Evolutionary conservation across 495 filamentous ascomycete genomes (phyloP).

Genomic region (Aspergillus affinis): DNA sequence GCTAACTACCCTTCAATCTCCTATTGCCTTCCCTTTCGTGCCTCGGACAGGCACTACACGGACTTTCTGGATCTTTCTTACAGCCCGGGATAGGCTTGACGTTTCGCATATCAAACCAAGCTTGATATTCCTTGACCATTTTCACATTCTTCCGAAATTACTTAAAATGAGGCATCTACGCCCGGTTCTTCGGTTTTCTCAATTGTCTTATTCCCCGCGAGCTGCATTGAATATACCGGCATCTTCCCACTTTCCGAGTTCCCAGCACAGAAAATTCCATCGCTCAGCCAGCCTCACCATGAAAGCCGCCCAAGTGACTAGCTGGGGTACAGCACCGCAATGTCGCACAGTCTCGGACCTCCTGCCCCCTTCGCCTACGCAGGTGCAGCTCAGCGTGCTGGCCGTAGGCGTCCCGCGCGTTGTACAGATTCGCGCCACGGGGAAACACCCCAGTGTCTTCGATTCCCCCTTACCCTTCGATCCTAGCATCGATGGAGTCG

Average conservation of each 20-base stretch:
- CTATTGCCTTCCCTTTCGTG: too few species aligned
- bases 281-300: background rate
- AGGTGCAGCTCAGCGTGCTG: conserved; percentile 7
- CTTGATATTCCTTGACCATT: background rate
- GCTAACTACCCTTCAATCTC: too few species aligned
- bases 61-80: too few species aligned
- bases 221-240: background rate
- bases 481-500: conserved; percentile 14
- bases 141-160: background rate
- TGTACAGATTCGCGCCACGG: conserved; percentile 1
- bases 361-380: conserved; percentile 1
- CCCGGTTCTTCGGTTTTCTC: background rate
- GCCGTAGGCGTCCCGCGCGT: conserved; percentile 5
- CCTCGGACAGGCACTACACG: too few species aligned
- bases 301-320: background rate
- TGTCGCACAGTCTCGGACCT: background rate
- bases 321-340: background rate
- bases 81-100: too few species aligned
- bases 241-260: background rate
- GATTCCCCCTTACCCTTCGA: conserved; percentile 9
- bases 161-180: background rate
- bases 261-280: background rate
- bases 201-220: background rate
- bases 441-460: conserved; percentile 8
- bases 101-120: background rate